Evolutionary conservation across 108 stramenopile species (phyloP), one percentile per base, ranked within the genome.

Genomic region (Skeletonema marinoi): DNA sequence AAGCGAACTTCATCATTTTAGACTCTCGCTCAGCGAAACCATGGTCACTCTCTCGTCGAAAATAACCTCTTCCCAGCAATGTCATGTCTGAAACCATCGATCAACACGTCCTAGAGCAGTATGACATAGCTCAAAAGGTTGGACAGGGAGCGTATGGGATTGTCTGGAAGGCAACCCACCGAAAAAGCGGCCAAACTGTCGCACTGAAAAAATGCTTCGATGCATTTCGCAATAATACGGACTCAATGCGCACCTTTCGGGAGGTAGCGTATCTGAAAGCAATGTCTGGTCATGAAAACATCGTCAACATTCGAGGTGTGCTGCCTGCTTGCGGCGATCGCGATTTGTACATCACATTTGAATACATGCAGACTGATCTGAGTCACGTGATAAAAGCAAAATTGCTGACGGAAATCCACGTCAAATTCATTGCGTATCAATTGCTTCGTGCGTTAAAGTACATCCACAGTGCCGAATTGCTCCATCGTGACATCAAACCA

Each of bases 141-240:
- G 87, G 87, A 19, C 81, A 82, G 46, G 87, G 87, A 1, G 80
- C 87, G 12, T 87, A 93, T 50, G 92, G 92, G 44, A 77, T 93
- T 54, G 96, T 96, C 10, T 94, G 90, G 91, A 94, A 94, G 68
- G 96, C 93, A 33, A 65, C 80, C 12, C 90, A 94, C 33, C 89
- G 87, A 56, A 78, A 89, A 30, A 69, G 71, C 4, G 82, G 89
- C 11, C 30, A 73, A 12, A 77, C 79, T 2, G 81, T 96, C 4
- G 96, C 96, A 3, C 66, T 96, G 62, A 96, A 96, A 66, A 96
- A 96, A 72, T 96, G 94, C 77, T 96, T 93, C 76, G 93, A 95
- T 41, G 94, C 94, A 10, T 96, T 96, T 66, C 81, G 85, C 29
- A 81, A 77, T 70, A 46, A 77, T 54, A 89, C 90, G 3, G 96